Conservation (phyloP, 371 early-diverging fungal genomes). For the Rhizopus stolonifer region DNA sequence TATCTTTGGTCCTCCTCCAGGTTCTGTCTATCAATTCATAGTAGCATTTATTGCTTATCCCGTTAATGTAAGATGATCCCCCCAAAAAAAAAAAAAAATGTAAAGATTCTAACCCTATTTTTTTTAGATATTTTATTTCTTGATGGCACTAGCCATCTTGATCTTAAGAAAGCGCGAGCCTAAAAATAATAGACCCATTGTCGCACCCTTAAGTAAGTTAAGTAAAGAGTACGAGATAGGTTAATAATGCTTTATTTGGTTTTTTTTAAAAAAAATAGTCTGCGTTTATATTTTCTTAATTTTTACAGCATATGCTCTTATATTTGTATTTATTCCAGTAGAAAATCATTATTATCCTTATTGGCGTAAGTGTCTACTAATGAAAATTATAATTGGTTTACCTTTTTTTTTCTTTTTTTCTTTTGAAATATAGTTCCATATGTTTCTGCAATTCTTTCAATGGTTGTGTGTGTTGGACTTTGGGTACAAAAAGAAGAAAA, state of each 20-base stretch:
- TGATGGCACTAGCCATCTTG: slow-evolving; percentile 33
- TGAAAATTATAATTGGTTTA: neutral
- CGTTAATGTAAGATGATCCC: slow-evolving; percentile 33
- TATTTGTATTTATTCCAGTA: slow-evolving; percentile 48
- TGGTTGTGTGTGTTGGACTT: slow-evolving; percentile 28
- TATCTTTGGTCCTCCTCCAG: slow-evolving; percentile 40
- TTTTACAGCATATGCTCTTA: slow-evolving; percentile 34
- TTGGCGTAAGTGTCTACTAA: slow-evolving; percentile 29
- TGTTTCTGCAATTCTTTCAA: slow-evolving; percentile 29
- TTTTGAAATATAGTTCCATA: slow-evolving; percentile 36
- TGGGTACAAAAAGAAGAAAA: slow-evolving; percentile 44
- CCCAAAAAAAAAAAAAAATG: no score
- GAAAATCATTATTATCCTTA: slow-evolving; percentile 42
- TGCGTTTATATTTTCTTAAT: slow-evolving; percentile 29
- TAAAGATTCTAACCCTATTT: no score
- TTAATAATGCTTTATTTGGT: no score
- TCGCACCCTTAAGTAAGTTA: slow-evolving; percentile 25
- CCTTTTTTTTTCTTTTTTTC: no score
- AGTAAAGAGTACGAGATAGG: neutral
- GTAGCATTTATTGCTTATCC: slow-evolving; percentile 42
- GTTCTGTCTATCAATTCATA: slow-evolving; percentile 42
- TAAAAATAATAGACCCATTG: slow-evolving; percentile 32
- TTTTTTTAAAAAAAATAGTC: slow-evolving; percentile 6
- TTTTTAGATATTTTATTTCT: slow-evolving; percentile 35
- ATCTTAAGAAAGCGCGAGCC: slow-evolving; percentile 40